Base-by-base conservation (phyloP, 257 asterid species). In the Hygrophila difformis region DNA sequence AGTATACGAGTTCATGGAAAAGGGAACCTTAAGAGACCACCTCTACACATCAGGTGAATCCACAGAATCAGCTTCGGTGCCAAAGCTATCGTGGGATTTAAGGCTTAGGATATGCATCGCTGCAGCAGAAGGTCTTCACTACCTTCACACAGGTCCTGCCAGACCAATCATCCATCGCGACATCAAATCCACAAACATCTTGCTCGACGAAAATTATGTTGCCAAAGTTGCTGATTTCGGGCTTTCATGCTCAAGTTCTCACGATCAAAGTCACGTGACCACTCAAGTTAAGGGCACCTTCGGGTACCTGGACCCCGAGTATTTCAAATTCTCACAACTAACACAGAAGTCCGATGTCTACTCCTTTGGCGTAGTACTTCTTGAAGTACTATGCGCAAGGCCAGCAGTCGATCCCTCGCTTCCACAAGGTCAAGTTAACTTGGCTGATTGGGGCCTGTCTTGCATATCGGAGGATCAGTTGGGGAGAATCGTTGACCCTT, bases 311-410 rank as follows among this genome's bases (percentile, higher is more conserved):
- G 76, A 73, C 50, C 76, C 73, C 0, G 76, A 68, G 21, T 68
- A 68, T 34, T 49, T 19, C 6, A 53, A 1, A 5, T 34, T 44
- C 37, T n/a, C 12, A 8, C 47, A 47, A 13, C 40, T 64, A 11
- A 73, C 73, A 40, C 68, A 57, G 9, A 73, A 68, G 26, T 68
- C 73, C 3, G 80, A 68, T 55, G 76, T 64, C 10, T 68, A 68
- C 23, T 56, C 73, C 1, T 72, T 72, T 9, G 79, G 73, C 1
- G 76, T 68, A 8, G 76, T 73, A 1, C 70, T 73, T 31, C 61
- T 68, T 28, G 79, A 73, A 55, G 70, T 64, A 8, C 63, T 73
- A 3, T 73, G 71, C 33, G 73, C 76, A 39, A 50, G 80, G 40
- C 57, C 73, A 26, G 66, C 61, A 8, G 39, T 68, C 7, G 53